Conservation (phyloP, 2,329 filamentous ascomycete species). For the Coniochaeta sp. region DNA sequence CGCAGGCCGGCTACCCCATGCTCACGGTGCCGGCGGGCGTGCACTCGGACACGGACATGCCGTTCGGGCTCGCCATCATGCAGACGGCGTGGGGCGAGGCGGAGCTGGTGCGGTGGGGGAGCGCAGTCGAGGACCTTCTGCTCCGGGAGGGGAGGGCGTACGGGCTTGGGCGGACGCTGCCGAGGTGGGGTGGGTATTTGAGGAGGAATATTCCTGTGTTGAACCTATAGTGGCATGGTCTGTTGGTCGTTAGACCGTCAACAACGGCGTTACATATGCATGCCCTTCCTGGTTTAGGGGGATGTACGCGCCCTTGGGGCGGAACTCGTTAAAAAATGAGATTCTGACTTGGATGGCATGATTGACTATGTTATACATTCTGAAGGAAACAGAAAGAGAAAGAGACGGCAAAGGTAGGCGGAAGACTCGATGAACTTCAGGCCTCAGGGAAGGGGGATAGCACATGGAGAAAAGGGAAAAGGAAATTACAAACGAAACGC, state of each 20-base stretch:
- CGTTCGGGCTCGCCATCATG: slow-evolving; percentile 51
- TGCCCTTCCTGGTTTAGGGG: no score
- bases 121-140: slow-evolving; percentile 55
- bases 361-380: neutral
- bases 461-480: no score
- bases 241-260: no score
- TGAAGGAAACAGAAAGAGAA: neutral
- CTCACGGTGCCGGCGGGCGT: slow-evolving; percentile 61
- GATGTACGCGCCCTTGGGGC: neutral
- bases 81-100: slow-evolving; percentile 55
- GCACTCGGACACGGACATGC: slow-evolving; percentile 46
- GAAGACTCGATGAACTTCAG: no score
- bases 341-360: neutral
- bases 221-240: no score
- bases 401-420: neutral
- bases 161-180: slow-evolving; percentile 39
- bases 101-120: slow-evolving; percentile 51
- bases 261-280: neutral
- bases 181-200: slow-evolving; percentile 45
- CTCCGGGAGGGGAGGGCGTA: slow-evolving; percentile 31
- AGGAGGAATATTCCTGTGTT: slow-evolving; percentile 33
- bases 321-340: neutral
- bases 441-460: no score
- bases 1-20: slow-evolving; percentile 69
- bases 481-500: neutral